Base-by-base conservation (phyloP, 352 stramenopile species). In the Aphanomyces invadans region DNA sequence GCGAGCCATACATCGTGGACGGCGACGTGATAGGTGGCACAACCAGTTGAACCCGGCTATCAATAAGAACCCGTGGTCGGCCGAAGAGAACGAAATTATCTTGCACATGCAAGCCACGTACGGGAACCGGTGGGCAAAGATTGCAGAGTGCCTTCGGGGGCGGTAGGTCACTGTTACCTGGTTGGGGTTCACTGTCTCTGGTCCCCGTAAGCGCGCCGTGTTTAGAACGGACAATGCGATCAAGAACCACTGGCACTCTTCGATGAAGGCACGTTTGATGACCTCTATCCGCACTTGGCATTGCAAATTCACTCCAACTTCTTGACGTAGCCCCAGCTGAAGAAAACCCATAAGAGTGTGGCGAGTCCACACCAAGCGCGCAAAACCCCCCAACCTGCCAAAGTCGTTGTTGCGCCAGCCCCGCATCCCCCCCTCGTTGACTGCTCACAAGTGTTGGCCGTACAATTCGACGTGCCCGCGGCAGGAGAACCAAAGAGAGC, bases 41-140 rank as follows among this genome's bases (percentile, higher is more conserved):
- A 93, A 93, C 51, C 83, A 92, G 42, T 64, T 94, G 4, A 91
- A 92, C 52, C 86, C 83, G 11, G 61, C 65, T 0, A 91, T 94
- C 59, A 88, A 87, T 61, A 92, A 94, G 70, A 76, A 70, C 2
- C 78, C 86, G 2, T 94, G 86, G 83, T 89, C 83, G 0, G 54
- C 73, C 0, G 75, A 97, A 52, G 92, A 98, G 73, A 86, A 98
- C 62, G 62, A 78, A 19, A 88, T 90, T 39, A 89, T 98, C 49
- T 48, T 92, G 54, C 62, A 80, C 19, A 83, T 89, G 75, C 89
- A 97, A 59, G 74, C 74, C 38, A 79, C 81, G 63, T 85, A 87
- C 33, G 97, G 97, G 15, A 99, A 99, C 70, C 84, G 89, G 25
- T 99, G 97, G 97, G 92, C 93, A 5, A 96, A 98, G 75, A 99